Conservation (phyloP, 805 yeast species). For the Candida sakaeoensis region DNA sequence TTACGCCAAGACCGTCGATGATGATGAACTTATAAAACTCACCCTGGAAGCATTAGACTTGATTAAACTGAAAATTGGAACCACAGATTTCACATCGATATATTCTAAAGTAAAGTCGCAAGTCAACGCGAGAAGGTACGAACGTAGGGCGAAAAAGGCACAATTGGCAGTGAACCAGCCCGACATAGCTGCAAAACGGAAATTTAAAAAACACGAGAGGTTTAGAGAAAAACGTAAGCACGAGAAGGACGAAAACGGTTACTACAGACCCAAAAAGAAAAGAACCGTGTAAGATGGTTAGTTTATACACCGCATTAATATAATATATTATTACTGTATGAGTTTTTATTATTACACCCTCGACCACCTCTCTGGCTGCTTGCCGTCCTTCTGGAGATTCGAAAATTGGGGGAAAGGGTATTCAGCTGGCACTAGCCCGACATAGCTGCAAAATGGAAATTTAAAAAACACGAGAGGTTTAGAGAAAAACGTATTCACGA, state of each 20-base stretch:
- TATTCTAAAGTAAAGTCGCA: slow-evolving; percentile 61
- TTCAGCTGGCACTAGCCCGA: no score
- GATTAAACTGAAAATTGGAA: slow-evolving; percentile 67
- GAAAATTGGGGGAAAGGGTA: no score
- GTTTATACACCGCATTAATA: no score
- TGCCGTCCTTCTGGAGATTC: no score
- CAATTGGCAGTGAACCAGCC: slow-evolving; percentile 76
- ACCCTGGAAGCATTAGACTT: slow-evolving; percentile 66
- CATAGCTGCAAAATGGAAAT: no score
- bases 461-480: no score
- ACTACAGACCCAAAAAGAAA: slow-evolving; percentile 61
- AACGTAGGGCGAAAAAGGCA: slow-evolving; percentile 72
- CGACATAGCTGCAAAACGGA: slow-evolving; percentile 74
- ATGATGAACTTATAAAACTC: slow-evolving; percentile 48
- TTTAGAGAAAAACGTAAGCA: slow-evolving; percentile 74
- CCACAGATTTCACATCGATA: slow-evolving; percentile 58
- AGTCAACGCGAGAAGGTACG: slow-evolving; percentile 63
- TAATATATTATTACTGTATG: no score
- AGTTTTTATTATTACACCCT: no score
- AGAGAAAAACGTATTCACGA: no score
- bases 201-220: slow-evolving; percentile 70
- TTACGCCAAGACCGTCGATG: slow-evolving; percentile 39
- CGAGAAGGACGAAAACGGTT: slow-evolving; percentile 73
- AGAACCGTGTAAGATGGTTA: slow-evolving; percentile 13
- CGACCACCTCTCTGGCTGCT: no score